These are phyloP conservation scores for Aspergillus ruber DNA, from an alignment of 2,329 filamentous ascomycete genomes.

Conservation along the genomic window DNA sequence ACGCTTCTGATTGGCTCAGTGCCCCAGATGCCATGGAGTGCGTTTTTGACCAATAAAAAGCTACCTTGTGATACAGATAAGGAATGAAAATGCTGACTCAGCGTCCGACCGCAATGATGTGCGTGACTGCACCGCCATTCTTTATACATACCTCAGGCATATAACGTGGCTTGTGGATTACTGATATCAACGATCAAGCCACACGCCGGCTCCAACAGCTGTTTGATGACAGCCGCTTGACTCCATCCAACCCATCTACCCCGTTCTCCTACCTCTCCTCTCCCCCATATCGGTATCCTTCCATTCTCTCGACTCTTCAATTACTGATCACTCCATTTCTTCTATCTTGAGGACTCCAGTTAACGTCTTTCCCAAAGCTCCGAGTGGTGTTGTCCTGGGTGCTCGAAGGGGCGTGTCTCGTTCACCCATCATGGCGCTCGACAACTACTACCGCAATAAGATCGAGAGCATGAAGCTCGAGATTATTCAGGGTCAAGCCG, in stretches of 20 bases:
- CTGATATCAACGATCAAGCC: background rate
- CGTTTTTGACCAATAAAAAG: too few species aligned
- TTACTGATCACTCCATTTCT: background rate
- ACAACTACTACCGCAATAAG: conserved; percentile 99
- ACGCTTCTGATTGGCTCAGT: too few species aligned
- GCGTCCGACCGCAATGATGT: too few species aligned
- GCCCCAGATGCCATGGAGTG: too few species aligned
- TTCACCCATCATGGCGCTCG: conserved; percentile 78
- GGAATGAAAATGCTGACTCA: too few species aligned
- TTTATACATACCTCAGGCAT: too few species aligned
- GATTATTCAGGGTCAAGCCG: conserved; percentile 97
- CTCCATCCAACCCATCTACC: background rate
- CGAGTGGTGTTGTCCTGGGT: conserved; percentile 3
- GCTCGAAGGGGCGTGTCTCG: conserved; percentile 18
- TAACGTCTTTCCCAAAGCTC: background rate
- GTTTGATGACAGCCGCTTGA: background rate
- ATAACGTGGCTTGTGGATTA: background rate
- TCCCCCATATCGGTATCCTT: background rate
- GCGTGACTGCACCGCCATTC: too few species aligned
- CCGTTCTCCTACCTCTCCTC: background rate
- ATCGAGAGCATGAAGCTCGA: conserved; percentile 99
- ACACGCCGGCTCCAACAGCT: background rate
- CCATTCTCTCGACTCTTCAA: background rate
- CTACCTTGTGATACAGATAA: too few species aligned
- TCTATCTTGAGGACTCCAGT: background rate